phyloP scores from a whole-genome alignment of 2,329 filamentous ascomycete genomes.

The Blastomyces gilchristii region DNA sequence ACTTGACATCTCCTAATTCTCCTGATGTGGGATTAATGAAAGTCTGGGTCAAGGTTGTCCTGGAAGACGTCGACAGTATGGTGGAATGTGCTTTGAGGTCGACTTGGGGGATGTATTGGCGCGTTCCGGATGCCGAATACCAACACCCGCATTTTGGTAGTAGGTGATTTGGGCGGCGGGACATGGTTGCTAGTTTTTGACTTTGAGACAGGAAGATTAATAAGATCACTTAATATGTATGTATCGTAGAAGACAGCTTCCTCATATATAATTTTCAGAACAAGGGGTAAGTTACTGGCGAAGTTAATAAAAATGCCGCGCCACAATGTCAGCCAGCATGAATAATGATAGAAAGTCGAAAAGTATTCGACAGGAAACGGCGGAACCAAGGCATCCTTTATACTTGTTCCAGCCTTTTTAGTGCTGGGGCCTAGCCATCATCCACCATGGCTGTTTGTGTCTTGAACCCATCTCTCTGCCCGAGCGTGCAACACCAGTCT shows the following conservation, averaged over 20 bases:
- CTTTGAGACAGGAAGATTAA: neutral
- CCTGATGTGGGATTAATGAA: conserved; percentile 49
- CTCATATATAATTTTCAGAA: neutral
- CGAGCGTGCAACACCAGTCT: too few relatives aligned
- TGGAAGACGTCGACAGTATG: conserved; percentile 47
- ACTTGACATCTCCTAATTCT: conserved; percentile 47
- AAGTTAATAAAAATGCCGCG: neutral
- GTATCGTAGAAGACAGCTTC: too few relatives aligned
- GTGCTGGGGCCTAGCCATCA: too few relatives aligned
- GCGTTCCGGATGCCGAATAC: neutral
- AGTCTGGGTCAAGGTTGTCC: conserved; percentile 46
- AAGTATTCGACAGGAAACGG: neutral
- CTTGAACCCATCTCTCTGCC: too few relatives aligned
- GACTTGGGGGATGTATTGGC: conserved; percentile 50
- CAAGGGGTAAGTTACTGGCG: neutral
- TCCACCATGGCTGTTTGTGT: too few relatives aligned
- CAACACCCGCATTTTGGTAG: conserved; percentile 2
- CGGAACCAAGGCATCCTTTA: neutral
- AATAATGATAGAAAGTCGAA: neutral
- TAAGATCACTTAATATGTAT: neutral
- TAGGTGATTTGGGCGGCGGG: neutral
- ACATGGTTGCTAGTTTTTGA: neutral
- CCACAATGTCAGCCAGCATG: neutral
- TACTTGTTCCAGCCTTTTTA: neutral
- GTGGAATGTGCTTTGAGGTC: conserved; percentile 49